A percentile compares a stretch with the other conserved stretches of the same genome.
phyloP scores from a whole-genome alignment of 306 rosid genomes.

The Cucurbita ficifolia region DNA sequence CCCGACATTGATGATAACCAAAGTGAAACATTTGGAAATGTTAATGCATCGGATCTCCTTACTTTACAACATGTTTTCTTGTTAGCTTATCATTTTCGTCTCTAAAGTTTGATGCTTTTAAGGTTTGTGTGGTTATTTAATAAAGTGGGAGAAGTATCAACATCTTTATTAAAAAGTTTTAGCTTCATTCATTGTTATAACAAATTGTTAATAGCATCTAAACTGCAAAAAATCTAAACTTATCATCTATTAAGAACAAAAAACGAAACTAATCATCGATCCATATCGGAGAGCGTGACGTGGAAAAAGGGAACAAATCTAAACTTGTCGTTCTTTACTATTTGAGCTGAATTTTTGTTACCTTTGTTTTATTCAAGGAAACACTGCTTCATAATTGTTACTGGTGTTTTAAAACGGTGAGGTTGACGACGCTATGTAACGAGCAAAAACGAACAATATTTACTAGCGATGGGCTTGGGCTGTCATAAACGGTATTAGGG shows the following conservation, averaged over 20 bases:
- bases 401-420: no score
- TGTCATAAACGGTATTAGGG: no score
- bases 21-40: not conserved
- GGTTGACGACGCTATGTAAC: no score
- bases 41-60: not conserved
- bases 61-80: not conserved
- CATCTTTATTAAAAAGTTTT: not conserved
- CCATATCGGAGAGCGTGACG: no score
- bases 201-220: not conserved
- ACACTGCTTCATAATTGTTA: no score
- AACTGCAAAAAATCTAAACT: not conserved
- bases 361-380: no score
- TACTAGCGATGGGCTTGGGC: no score
- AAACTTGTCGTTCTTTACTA: no score
- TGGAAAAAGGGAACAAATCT: no score
- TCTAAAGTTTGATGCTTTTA: not conserved
- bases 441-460: no score
- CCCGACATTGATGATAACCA: conserved; percentile 1
- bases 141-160: conserved; percentile 1
- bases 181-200: not conserved
- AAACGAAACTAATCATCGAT: not conserved
- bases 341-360: no score
- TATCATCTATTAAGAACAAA: not conserved
- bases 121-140: not conserved
- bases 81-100: not conserved